These are phyloP conservation scores for Fragosphaeria purpurea DNA, from an alignment of 2,329 filamentous ascomycete genomes.

Conservation along the genomic window DNA sequence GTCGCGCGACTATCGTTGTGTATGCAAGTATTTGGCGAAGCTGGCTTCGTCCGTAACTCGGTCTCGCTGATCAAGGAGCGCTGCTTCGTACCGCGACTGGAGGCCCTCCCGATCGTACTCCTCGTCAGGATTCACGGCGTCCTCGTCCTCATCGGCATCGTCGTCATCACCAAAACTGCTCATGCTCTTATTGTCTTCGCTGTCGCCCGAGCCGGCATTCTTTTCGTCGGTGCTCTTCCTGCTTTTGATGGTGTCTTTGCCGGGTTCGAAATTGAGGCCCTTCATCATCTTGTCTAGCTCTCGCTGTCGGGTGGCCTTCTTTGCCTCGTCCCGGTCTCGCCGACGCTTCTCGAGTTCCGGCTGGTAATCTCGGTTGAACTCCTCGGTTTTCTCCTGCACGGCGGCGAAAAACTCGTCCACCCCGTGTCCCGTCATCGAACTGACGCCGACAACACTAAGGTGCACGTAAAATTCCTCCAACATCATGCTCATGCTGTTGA, in stretches of 20 bases:
- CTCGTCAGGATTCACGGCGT: constrained; percentile 49
- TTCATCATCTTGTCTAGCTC: constrained; percentile 91
- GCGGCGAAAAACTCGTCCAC: constrained; percentile 90
- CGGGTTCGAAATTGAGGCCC: constrained; percentile 57
- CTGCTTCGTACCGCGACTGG: constrained; percentile 66
- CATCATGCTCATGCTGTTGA: constrained; percentile 97
- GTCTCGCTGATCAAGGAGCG: constrained; percentile 47
- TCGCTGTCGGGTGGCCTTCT: constrained; percentile 60
- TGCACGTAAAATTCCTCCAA: constrained; percentile 96
- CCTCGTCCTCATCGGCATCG: constrained; percentile 47
- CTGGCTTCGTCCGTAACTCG: constrained; percentile 45
- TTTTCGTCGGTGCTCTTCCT: constrained; percentile 6
- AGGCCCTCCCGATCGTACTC: constrained; percentile 56
- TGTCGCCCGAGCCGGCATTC: constrained; percentile 23
- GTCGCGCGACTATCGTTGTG: constrained; percentile 20
- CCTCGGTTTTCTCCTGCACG: constrained; percentile 74
- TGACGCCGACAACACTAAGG: constrained; percentile 85
- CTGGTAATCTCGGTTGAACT: constrained; percentile 84
- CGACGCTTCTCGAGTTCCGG: constrained; percentile 78
- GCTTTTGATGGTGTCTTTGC: constrained; percentile 7
- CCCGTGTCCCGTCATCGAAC: constrained; percentile 82
- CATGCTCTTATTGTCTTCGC: constrained; percentile 25
- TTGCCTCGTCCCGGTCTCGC: constrained; percentile 65
- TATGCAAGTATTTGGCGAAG: constrained; percentile 50
- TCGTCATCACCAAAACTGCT: constrained; percentile 36